Base-by-base conservation (phyloP, 768 basidiomycete species). In the Tulasnella sp. region DNA sequence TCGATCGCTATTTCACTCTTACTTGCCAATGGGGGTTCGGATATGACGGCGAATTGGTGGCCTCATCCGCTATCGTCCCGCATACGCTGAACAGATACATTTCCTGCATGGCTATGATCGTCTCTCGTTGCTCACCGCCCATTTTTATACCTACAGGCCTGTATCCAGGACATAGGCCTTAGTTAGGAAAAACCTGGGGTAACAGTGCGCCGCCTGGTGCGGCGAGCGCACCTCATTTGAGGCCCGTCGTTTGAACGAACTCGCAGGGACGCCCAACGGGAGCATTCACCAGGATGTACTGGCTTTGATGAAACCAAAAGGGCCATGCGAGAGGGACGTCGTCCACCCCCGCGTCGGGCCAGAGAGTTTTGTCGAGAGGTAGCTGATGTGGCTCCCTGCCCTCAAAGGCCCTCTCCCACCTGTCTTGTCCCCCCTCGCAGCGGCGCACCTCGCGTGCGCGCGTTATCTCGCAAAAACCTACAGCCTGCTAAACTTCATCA, bases 261-360 rank as follows among this genome's bases (percentile, higher is more conserved):
- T 61, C 57, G 57, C 57, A 61, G 57, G 57, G 57, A 61, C 57
- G 57, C 26, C 40, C 57, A 61, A 26, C 57, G 57, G 57, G 57
- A 61, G 23, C 57, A 61, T 29, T 6, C 57, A n/a, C 29, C 57
- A 29, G 29, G 29, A 61, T 29, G 57, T 9, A 23, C n/a, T 61
- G 57, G 23, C n/a, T 29, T 6, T 61, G 29, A 26, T 61, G 57
- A 61, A 61, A 61, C 57, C 51, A 55, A 55, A 55, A 40, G 40
- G 51, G 51, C 51, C 20, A 61, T 61, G n/a, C 23, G n/a, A 61
- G 57, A 61, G 57, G n/a, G 57, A 5, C 11, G 23, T 61, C 57
- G 57, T 61, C 29, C 18, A 61, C 57, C 57, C 51, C 57, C 57
- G 57, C 29, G 18, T 23, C 57, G 23, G 29, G 57, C 57, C 57